Conservation (phyloP, 1,284 basidiomycete species). For the Moesziomyces sp. region DNA sequence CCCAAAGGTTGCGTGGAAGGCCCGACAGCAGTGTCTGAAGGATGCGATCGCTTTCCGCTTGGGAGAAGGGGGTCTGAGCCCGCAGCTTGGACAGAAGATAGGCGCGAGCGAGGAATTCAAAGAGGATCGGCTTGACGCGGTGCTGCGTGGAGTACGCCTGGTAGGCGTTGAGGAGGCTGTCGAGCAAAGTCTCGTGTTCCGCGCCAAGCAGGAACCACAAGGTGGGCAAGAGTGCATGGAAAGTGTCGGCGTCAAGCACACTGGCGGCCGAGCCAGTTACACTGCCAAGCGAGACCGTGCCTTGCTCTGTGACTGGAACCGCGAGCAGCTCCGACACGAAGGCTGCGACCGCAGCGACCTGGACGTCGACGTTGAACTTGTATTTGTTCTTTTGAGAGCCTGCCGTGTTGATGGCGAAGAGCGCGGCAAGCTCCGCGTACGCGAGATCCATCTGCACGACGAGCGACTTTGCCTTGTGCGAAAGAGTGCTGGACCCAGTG, state of each 20-base stretch:
- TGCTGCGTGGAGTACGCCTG: slow-evolving; percentile 24
- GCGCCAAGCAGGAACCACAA: slow-evolving; percentile 52
- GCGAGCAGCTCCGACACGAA: slow-evolving; percentile 39
- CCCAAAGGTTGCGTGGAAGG: slow-evolving; percentile 36
- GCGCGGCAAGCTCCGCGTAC: slow-evolving; percentile 47
- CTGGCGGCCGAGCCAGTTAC: slow-evolving; percentile 18
- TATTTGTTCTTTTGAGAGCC: slow-evolving; percentile 20
- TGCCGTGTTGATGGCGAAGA: slow-evolving; percentile 26
- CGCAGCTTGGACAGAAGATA: slow-evolving; percentile 27
- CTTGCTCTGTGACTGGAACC: slow-evolving; percentile 17
- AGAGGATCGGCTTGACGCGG: slow-evolving; percentile 43
- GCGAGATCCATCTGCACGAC: slow-evolving; percentile 50
- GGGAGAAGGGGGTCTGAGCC: slow-evolving; percentile 12
- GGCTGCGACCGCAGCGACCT: slow-evolving; percentile 34
- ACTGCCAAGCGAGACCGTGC: slow-evolving; percentile 31
- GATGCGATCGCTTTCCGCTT: slow-evolving; percentile 12
- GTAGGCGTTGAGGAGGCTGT: slow-evolving; percentile 29
- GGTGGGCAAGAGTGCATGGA: slow-evolving; percentile 48
- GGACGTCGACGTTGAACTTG: slow-evolving; percentile 38
- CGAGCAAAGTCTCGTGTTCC: slow-evolving; percentile 29
- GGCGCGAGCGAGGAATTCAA: slow-evolving; percentile 48
- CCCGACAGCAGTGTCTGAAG: slow-evolving; percentile 21
- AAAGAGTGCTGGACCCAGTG: slow-evolving; percentile 26
- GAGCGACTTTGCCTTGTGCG: slow-evolving; percentile 25
- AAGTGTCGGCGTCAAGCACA: slow-evolving; percentile 36